Evolutionary conservation across 164 flowering plant genomes (phyloP).

Genomic region (Warburgia ugandensis): DNA sequence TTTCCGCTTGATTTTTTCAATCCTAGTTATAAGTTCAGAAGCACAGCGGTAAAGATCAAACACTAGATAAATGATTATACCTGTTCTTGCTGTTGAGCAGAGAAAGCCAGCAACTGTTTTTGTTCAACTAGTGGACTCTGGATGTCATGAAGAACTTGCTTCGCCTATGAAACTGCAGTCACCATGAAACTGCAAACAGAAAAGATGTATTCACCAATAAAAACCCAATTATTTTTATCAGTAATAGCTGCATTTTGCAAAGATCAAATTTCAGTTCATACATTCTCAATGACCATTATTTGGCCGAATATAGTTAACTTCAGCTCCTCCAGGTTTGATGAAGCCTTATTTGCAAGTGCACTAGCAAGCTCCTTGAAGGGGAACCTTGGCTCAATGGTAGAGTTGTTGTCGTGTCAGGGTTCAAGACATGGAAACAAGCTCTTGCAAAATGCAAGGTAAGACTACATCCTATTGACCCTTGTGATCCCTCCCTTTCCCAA

Average conservation of each 20-base stretch:
- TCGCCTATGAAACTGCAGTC: slow-evolving; percentile 41
- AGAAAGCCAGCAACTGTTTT: slow-evolving; percentile 36
- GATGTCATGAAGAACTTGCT: slow-evolving; percentile 41
- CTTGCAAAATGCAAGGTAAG: too few species aligned
- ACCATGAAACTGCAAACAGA: slow-evolving; percentile 44
- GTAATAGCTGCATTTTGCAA: neutral
- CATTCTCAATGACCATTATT: slow-evolving; percentile 44
- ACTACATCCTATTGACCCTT: too few species aligned
- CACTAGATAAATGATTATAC: slow-evolving; percentile 20
- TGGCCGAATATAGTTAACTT: slow-evolving; percentile 35
- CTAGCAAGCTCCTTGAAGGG: too few species aligned
- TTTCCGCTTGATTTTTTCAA: too few species aligned
- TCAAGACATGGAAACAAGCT: too few species aligned
- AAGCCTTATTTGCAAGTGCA: slow-evolving; percentile 33
- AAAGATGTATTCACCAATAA: neutral
- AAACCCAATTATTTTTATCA: neutral
- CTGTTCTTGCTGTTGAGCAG: slow-evolving; percentile 56
- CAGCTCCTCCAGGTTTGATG: slow-evolving; percentile 48
- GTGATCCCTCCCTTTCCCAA: too few species aligned
- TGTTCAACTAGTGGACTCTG: slow-evolving; percentile 45
- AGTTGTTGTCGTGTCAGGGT: too few species aligned
- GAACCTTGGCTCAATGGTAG: too few species aligned
- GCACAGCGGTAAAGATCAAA: slow-evolving; percentile 42
- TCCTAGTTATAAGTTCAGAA: slow-evolving; percentile 37
- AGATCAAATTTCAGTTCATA: slow-evolving; percentile 18